phyloP scores from a whole-genome alignment of 208 protist genomes.

The Trypanosoma caninum region DNA sequence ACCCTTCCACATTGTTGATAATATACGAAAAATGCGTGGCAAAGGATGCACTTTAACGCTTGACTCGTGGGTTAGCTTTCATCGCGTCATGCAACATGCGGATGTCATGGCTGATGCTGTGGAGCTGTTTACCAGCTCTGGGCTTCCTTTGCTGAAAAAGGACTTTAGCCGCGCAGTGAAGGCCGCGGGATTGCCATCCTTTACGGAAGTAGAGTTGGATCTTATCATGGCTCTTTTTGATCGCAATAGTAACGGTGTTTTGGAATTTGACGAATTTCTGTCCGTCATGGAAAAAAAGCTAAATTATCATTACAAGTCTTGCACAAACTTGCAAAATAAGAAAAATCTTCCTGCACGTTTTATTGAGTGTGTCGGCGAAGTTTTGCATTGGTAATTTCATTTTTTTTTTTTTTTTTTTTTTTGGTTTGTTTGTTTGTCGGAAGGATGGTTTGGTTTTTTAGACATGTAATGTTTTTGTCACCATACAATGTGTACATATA shows the following conservation, averaged over 20 bases:
- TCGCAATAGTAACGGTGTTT: slow-evolving; percentile 69
- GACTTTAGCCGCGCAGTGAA: slow-evolving; percentile 64
- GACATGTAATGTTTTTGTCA: slow-evolving; percentile 6
- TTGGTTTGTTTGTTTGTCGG: no score
- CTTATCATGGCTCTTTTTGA: slow-evolving; percentile 86
- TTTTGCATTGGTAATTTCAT: slow-evolving; percentile 10
- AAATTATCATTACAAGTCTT: slow-evolving; percentile 57
- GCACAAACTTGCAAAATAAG: slow-evolving; percentile 20
- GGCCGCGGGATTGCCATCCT: slow-evolving; percentile 37
- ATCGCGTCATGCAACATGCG: slow-evolving; percentile 57
- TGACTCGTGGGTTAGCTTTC: slow-evolving; percentile 73
- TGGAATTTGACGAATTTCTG: slow-evolving; percentile 85
- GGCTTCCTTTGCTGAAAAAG: slow-evolving; percentile 43
- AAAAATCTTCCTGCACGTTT: slow-evolving; percentile 53
- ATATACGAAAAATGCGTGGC: slow-evolving; percentile 69
- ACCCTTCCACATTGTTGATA: slow-evolving; percentile 76
- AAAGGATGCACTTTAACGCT: slow-evolving; percentile 37
- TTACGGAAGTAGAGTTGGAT: slow-evolving; percentile 31
- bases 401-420: slow-evolving; percentile 22
- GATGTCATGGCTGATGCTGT: slow-evolving; percentile 53
- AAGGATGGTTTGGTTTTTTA: slow-evolving; percentile 14
- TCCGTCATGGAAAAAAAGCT: slow-evolving; percentile 78
- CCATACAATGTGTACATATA: not conserved
- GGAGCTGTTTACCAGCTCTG: slow-evolving; percentile 61
- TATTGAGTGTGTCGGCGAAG: slow-evolving; percentile 43